Base-by-base conservation (phyloP, 1,284 basidiomycete species). In the Tilletiaria anomala region DNA sequence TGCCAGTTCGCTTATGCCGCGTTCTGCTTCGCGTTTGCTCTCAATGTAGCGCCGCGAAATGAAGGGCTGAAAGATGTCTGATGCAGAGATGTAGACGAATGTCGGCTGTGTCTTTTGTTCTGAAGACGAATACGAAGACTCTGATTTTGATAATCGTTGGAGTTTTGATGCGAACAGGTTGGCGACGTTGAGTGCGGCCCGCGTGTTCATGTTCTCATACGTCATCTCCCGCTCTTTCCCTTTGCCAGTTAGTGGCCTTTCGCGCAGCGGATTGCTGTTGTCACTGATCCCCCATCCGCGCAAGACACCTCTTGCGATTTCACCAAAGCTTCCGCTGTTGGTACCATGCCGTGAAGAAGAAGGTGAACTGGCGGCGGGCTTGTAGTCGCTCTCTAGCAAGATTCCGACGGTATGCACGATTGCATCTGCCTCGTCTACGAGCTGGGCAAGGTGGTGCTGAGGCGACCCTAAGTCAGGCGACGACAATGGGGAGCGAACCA, bases 331-430 rank as follows among this genome's bases (percentile, higher is more conserved):
- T 17, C 11, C 32, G 8, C 32, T 16, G 12, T 17, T 17, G 32
- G 32, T 12, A 17, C 32, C 8, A 12, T 12, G 11, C 11, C 8
- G 11, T 8, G 32, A 34, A n/a, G 26, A 29, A 29, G 26, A 29
- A 29, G 26, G 10, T 29, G n/a, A 8, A 29, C 40, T 36, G n/a
- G n/a, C n/a, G 20, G 43, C 45, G 35, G 46, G 45, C 42, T 97
- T 97, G 74, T 97, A 97, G 32, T 72, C 73, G 4, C 73, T 72
- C 67, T 93, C 86, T 37, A 96, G 73, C 37, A 97, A 76, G 31
- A 82, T 86, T 32, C 91, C 91, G n/a, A 96, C 75, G 1, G 93
- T 91, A 65, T 94, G 87, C 26, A 96, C 86, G 18, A 93, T 82
- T 3, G 83, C 86, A 29, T 29, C 26, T 8, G 26, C 26, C n/a